These are phyloP conservation scores for Conticribra weissflogii DNA, from an alignment of 108 stramenopile species.

Conservation along the genomic window DNA sequence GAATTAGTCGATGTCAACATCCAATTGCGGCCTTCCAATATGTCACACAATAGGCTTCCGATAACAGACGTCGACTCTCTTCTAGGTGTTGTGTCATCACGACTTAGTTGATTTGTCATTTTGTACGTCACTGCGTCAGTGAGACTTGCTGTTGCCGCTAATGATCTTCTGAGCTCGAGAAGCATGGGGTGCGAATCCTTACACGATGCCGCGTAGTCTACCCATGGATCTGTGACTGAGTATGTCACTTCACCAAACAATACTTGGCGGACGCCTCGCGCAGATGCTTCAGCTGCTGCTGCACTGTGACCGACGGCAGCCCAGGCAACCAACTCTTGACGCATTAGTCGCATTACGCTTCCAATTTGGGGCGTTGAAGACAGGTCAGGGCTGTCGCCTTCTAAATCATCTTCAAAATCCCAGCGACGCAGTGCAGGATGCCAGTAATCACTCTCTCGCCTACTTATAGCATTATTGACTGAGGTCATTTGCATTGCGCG, in stretches of 20 bases:
- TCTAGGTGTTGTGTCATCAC: conserved; percentile 45
- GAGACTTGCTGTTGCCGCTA: conserved; percentile 72
- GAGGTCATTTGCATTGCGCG: conserved; percentile 79
- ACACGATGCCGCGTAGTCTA: conserved; percentile 47
- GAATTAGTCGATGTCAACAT: conserved; percentile 23
- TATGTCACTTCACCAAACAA: conserved; percentile 78
- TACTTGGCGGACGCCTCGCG: conserved; percentile 70
- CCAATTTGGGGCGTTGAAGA: conserved; percentile 43
- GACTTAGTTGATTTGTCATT: conserved; percentile 39
- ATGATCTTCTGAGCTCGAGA: conserved; percentile 74
- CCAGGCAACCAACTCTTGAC: conserved; percentile 88
- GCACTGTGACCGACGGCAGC: conserved; percentile 84
- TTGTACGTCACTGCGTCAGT: conserved; percentile 60
- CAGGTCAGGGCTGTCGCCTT: conserved; percentile 8
- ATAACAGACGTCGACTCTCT: conserved; percentile 47
- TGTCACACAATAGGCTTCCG: conserved; percentile 63
- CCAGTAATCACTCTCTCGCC: conserved; percentile 56
- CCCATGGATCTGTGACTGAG: conserved; percentile 72
- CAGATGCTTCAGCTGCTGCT: conserved; percentile 76
- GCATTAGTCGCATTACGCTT: conserved; percentile 67
- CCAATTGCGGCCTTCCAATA: conserved; percentile 77
- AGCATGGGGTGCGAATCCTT: conserved; percentile 75
- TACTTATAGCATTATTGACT: conserved; percentile 57
- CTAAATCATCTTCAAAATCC: conserved; percentile 79
- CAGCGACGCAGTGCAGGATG: conserved; percentile 75